Evolutionary conservation across 2,329 filamentous ascomycete species (phyloP).

Genomic region (Paraconiothyrium brasiliense): DNA sequence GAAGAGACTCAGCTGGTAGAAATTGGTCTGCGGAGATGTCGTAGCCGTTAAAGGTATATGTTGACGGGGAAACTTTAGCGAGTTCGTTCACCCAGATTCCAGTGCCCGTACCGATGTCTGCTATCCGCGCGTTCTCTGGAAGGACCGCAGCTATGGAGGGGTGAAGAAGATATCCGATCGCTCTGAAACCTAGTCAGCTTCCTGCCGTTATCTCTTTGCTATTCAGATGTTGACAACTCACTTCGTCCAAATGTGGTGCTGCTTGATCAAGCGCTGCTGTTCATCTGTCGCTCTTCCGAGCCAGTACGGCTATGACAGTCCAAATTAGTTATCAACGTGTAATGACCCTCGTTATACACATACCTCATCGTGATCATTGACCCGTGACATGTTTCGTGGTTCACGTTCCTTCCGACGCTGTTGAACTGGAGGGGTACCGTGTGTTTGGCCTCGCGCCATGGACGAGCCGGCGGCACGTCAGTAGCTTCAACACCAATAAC

Average conservation of each 20-base stretch:
- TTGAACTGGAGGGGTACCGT: slow-evolving; percentile 1
- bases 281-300: slow-evolving; percentile 37
- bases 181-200: slow-evolving; percentile 18
- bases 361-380: slow-evolving; percentile 10
- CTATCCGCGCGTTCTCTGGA: slow-evolving; percentile 35
- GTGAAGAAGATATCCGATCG: slow-evolving; percentile 40
- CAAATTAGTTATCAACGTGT: background rate
- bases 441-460: slow-evolving; percentile 1
- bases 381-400: background rate
- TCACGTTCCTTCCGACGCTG: background rate
- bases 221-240: slow-evolving; percentile 10
- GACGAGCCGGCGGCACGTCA: background rate
- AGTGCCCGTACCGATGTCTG: slow-evolving; percentile 43
- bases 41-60: slow-evolving; percentile 37
- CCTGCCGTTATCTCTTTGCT: background rate
- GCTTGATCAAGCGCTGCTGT: slow-evolving; percentile 38
- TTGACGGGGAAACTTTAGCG: slow-evolving; percentile 28
- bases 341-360: background rate
- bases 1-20: slow-evolving; percentile 25
- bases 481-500: background rate
- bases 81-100: slow-evolving; percentile 43
- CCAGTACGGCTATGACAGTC: slow-evolving; percentile 37
- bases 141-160: slow-evolving; percentile 29
- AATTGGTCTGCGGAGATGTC: slow-evolving; percentile 41
- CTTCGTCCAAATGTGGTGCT: slow-evolving; percentile 41